These are phyloP conservation scores for Candida tropicalis DNA, from an alignment of 1,139 yeast genomes.

Conservation along the genomic window DNA sequence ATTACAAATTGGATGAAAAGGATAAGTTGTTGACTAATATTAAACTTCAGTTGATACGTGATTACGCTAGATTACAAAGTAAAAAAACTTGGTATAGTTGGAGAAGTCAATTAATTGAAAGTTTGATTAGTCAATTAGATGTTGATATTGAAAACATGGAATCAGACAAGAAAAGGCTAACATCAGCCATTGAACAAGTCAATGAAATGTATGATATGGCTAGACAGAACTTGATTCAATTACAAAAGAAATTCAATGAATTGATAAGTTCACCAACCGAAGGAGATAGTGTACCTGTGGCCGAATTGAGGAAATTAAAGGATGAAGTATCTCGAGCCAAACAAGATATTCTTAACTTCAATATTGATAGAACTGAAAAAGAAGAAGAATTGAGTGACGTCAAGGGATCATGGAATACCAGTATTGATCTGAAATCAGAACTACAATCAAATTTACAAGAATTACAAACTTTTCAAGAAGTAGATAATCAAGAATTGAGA, in stretches of 20 bases:
- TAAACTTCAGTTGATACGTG: slow-evolving; percentile 49
- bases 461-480: slow-evolving; percentile 16
- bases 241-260: slow-evolving; percentile 26
- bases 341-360: neutral
- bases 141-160: slow-evolving; percentile 28
- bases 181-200: slow-evolving; percentile 24
- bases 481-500: slow-evolving; percentile 17
- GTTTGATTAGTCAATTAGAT: slow-evolving; percentile 39
- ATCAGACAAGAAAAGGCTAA: slow-evolving; percentile 28
- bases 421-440: slow-evolving; percentile 10
- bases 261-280: slow-evolving; percentile 6
- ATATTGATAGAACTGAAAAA: neutral
- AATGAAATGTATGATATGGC: slow-evolving; percentile 20
- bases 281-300: neutral
- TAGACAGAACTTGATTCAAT: slow-evolving; percentile 14
- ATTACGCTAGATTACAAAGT: slow-evolving; percentile 52
- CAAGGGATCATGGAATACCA: slow-evolving; percentile 15
- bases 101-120: slow-evolving; percentile 49
- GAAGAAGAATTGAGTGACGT: slow-evolving; percentile 19
- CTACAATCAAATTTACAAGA: slow-evolving; percentile 24
- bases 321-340: slow-evolving; percentile 1
- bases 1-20: slow-evolving; percentile 37
- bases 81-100: slow-evolving; percentile 60
- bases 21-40: slow-evolving; percentile 44
- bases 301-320: slow-evolving; percentile 9